Percentiles rank a stretch among this genome's conserved stretches.
These are phyloP conservation scores for Aspergillus saccharolyticus DNA, from an alignment of 495 filamentous ascomycete genomes.

Conservation along the genomic window DNA sequence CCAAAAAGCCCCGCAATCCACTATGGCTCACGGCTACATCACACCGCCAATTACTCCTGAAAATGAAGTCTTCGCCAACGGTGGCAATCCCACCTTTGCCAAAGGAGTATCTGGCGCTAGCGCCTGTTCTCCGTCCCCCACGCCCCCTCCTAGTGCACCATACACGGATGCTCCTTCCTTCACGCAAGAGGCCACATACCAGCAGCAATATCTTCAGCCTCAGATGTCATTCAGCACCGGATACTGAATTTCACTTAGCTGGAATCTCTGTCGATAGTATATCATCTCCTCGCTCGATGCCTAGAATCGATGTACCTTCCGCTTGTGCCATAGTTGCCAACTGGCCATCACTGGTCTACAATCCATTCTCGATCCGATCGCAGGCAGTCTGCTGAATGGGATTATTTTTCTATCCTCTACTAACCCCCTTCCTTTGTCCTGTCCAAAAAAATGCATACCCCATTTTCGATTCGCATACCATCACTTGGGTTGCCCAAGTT, in stretches of 20 bases:
- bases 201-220: conserved; percentile 34
- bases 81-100: conserved; percentile 24
- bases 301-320: conserved; percentile 7
- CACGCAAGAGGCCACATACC: conserved; percentile 35
- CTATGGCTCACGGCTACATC: conserved; percentile 74
- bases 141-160: conserved; percentile 35
- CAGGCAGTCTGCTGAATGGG: conserved; percentile 6
- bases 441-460: conserved; percentile 44
- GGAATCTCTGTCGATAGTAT: conserved; percentile 11
- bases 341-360: conserved; percentile 14
- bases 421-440: conserved; percentile 11
- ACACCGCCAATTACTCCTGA: conserved; percentile 98
- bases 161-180: conserved; percentile 38
- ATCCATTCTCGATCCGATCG: conserved; percentile 15
- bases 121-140: conserved; percentile 38
- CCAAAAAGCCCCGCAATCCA: conserved; percentile 66
- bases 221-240: conserved; percentile 36
- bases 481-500: conserved; percentile 34
- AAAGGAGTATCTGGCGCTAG: conserved; percentile 23
- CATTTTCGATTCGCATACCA: conserved; percentile 27
- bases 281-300: conserved; percentile 11
- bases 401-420: conserved; percentile 4
- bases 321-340: conserved; percentile 19
- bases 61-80: conserved; percentile 52
- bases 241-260: conserved; percentile 22